These are phyloP conservation scores for Talaromyces verruculosus DNA, from an alignment of 2,329 filamentous ascomycete species.

Conservation along the genomic window DNA sequence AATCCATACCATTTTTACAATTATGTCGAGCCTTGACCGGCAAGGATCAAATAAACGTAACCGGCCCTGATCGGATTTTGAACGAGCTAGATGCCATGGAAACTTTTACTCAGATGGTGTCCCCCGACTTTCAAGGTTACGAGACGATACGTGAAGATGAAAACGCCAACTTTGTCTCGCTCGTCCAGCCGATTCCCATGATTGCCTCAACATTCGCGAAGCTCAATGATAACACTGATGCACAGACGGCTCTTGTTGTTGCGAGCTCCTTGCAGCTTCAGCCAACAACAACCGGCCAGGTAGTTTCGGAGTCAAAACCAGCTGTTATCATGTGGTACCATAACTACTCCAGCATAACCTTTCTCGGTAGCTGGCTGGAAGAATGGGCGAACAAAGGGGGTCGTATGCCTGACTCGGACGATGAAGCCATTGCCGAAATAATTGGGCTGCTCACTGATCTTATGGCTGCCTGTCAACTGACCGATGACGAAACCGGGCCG, in stretches of 20 bases:
- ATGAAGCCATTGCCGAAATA: slow-evolving; percentile 68
- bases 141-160: slow-evolving; percentile 80
- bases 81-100: slow-evolving; percentile 67
- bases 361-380: slow-evolving; percentile 69
- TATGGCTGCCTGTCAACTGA: slow-evolving; percentile 50
- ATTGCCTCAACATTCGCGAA: slow-evolving; percentile 34
- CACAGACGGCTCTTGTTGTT: slow-evolving; percentile 37
- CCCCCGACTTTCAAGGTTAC: slow-evolving; percentile 70
- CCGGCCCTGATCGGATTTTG: slow-evolving; percentile 56
- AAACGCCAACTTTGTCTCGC: slow-evolving; percentile 73
- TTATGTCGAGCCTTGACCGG: slow-evolving; percentile 65
- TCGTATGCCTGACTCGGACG: slow-evolving; percentile 55
- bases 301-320: slow-evolving; percentile 75
- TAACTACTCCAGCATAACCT: slow-evolving; percentile 73
- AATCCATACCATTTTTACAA: slow-evolving; percentile 74
- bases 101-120: slow-evolving; percentile 75
- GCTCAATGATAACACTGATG: slow-evolving; percentile 26
- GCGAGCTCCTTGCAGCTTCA: slow-evolving; percentile 41
- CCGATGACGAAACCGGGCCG: slow-evolving; percentile 38
- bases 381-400: slow-evolving; percentile 49
- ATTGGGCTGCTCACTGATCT: slow-evolving; percentile 72
- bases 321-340: slow-evolving; percentile 73
- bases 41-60: slow-evolving; percentile 45
- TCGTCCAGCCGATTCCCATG: slow-evolving; percentile 58
- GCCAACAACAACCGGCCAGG: slow-evolving; percentile 48